These are phyloP conservation scores for Amanita inopinata DNA, from an alignment of 768 basidiomycete genomes.

Conservation along the genomic window DNA sequence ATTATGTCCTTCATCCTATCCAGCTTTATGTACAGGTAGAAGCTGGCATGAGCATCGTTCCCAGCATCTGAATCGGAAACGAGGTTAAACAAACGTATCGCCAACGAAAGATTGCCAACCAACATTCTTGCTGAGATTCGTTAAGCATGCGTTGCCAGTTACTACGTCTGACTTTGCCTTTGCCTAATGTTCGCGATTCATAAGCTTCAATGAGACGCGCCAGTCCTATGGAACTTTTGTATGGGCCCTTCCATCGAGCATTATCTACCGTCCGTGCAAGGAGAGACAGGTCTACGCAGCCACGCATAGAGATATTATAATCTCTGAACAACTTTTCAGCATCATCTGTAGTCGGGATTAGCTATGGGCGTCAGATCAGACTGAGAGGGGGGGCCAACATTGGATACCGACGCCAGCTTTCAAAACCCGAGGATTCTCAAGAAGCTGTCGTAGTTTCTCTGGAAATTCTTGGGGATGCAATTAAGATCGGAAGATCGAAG, in stretches of 20 bases:
- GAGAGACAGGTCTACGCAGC: slow-evolving; percentile 62
- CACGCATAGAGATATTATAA: slow-evolving; percentile 30
- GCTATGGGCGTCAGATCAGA: slow-evolving; percentile 7
- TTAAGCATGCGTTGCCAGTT: slow-evolving; percentile 57
- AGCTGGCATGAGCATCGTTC: slow-evolving; percentile 64
- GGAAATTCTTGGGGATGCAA: slow-evolving; percentile 37
- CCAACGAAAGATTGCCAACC: slow-evolving; percentile 17
- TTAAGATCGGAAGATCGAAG: slow-evolving; percentile 5
- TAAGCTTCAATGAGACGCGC: slow-evolving; percentile 58
- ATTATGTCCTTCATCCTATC: slow-evolving; percentile 28
- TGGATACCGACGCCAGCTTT: slow-evolving; percentile 75
- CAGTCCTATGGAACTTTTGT: slow-evolving; percentile 49
- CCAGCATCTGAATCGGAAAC: slow-evolving; percentile 43
- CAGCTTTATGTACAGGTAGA: slow-evolving; percentile 40
- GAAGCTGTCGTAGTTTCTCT: slow-evolving; percentile 35
- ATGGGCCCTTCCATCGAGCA: slow-evolving; percentile 62
- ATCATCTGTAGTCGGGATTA: slow-evolving; percentile 38
- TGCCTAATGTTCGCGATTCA: slow-evolving; percentile 37
- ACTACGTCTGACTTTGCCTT: slow-evolving; percentile 48
- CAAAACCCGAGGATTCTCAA: slow-evolving; percentile 40
- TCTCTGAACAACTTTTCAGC: slow-evolving; percentile 53
- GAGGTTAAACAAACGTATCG: slow-evolving; percentile 2
- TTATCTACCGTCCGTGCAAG: slow-evolving; percentile 67
- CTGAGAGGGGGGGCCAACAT: slow-evolving; percentile 28
- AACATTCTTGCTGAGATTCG: slow-evolving; percentile 48